phyloP scores from a whole-genome alignment of 306 rosid species.

The Glycine tomentella region DNA sequence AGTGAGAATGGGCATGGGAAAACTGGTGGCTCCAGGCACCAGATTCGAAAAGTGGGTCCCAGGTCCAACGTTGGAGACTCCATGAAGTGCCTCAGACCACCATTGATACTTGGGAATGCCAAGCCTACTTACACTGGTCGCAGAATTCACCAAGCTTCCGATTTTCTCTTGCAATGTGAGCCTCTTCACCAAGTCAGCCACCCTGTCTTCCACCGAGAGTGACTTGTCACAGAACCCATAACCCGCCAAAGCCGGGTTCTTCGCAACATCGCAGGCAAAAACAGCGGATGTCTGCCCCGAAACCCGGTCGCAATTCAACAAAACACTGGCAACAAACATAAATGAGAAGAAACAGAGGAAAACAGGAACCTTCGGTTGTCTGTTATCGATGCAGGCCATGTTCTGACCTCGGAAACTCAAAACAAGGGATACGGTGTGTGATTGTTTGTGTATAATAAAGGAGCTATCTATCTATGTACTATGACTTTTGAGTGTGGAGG shows the following conservation, averaged over 20 bases:
- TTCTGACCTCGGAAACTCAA: constrained; percentile 12
- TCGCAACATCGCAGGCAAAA: constrained; percentile 69
- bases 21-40: constrained; percentile 91
- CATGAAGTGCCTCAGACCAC: constrained; percentile 99
- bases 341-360: constrained; percentile 51
- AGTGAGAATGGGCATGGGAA: constrained; percentile 88
- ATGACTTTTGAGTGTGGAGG: too few relatives aligned
- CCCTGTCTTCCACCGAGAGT: constrained; percentile 57
- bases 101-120: constrained; percentile 90
- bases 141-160: constrained; percentile 64
- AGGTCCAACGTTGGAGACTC: constrained; percentile 83
- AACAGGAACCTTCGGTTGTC: constrained; percentile 69
- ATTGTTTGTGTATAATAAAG: not conserved
- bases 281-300: constrained; percentile 60
- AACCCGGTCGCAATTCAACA: constrained; percentile 41
- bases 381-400: constrained; percentile 61
- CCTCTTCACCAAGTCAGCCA: constrained; percentile 76
- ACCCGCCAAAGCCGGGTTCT: constrained; percentile 51
- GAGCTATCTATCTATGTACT: not conserved
- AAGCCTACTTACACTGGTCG: constrained; percentile 70
- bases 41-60: constrained; percentile 75
- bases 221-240: constrained; percentile 75
- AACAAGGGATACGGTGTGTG: constrained; percentile 35
- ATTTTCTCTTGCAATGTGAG: constrained; percentile 85
- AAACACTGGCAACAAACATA: not conserved